phyloP scores from a whole-genome alignment of 2,329 filamentous ascomycete genomes.

The Curvularia sp. region DNA sequence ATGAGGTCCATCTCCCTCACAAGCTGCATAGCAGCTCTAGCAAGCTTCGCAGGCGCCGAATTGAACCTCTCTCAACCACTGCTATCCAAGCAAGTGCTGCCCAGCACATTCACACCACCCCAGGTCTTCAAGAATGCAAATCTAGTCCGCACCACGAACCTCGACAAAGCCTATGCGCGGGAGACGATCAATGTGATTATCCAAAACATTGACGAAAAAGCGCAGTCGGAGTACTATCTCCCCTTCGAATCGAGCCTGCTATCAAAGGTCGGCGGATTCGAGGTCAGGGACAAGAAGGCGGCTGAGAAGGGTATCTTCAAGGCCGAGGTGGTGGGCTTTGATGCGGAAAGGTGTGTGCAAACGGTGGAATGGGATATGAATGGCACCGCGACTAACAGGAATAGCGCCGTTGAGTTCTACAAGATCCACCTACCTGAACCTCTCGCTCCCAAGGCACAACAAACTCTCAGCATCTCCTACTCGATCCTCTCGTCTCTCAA shows the following conservation, averaged over 20 bases:
- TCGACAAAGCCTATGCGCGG: slow-evolving; percentile 90
- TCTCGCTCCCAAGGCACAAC: slow-evolving; percentile 76
- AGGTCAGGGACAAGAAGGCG: slow-evolving; percentile 92
- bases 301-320: slow-evolving; percentile 70
- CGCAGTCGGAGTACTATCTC: slow-evolving; percentile 90
- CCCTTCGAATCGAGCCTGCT: slow-evolving; percentile 82
- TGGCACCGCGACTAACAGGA: slow-evolving; percentile 9
- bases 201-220: slow-evolving; percentile 79
- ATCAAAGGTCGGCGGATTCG: slow-evolving; percentile 79
- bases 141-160: slow-evolving; percentile 84
- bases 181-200: slow-evolving; percentile 94
- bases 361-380: background rate
- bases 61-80: slow-evolving; percentile 67
- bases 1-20: slow-evolving; percentile 52
- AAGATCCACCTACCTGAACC: slow-evolving; percentile 78
- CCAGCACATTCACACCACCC: slow-evolving; percentile 75
- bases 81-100: slow-evolving; percentile 58
- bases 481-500: slow-evolving; percentile 78
- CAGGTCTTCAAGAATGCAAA: slow-evolving; percentile 95
- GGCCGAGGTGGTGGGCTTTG: slow-evolving; percentile 70
- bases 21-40: slow-evolving; percentile 63
- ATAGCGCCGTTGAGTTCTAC: slow-evolving; percentile 71
- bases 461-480: slow-evolving; percentile 88
- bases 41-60: slow-evolving; percentile 64
- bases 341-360: slow-evolving; percentile 58